phyloP scores from a whole-genome alignment of 2,329 filamentous ascomycete species.

The Cercospora beticola region DNA sequence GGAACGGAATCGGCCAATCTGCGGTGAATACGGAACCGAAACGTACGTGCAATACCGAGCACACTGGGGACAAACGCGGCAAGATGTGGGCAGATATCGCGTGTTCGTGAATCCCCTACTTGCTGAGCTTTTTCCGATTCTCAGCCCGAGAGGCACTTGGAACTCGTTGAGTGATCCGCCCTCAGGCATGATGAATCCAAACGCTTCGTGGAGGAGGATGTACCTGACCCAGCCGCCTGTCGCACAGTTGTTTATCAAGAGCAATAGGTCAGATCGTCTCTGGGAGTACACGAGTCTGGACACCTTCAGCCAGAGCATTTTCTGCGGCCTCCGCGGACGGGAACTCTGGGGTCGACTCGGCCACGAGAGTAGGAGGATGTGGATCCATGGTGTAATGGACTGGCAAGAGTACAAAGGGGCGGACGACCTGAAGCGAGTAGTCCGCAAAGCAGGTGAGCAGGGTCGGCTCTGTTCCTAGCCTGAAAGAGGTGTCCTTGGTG shows the following conservation, averaged over 20 bases:
- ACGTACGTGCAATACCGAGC: not conserved
- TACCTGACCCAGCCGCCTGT: slow-evolving; percentile 8
- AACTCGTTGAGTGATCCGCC: not conserved
- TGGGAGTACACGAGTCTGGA: not conserved
- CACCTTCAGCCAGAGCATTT: not conserved
- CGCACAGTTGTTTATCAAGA: not conserved
- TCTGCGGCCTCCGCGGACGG: not conserved
- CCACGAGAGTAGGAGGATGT: not conserved
- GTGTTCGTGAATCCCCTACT: slow-evolving; percentile 1
- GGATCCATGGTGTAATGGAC: not conserved
- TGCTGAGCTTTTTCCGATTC: not conserved
- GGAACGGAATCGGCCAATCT: not conserved
- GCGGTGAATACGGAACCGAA: not conserved
- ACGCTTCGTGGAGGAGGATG: slow-evolving; percentile 7
- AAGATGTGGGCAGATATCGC: not conserved
- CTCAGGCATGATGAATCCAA: not conserved
- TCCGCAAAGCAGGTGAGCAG: not conserved
- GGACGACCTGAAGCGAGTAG: not conserved
- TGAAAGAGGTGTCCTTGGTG: not conserved
- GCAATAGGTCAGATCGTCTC: not conserved
- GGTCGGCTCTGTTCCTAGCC: not conserved
- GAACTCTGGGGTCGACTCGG: not conserved
- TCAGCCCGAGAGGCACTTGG: slow-evolving; percentile 2
- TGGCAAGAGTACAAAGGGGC: not conserved
- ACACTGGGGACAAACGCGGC: not conserved